Evolutionary conservation across 2,329 filamentous ascomycete genomes (phyloP), one percentile per base, ranked within the genome.

Genomic region (Botryosphaeria dothidea): DNA sequence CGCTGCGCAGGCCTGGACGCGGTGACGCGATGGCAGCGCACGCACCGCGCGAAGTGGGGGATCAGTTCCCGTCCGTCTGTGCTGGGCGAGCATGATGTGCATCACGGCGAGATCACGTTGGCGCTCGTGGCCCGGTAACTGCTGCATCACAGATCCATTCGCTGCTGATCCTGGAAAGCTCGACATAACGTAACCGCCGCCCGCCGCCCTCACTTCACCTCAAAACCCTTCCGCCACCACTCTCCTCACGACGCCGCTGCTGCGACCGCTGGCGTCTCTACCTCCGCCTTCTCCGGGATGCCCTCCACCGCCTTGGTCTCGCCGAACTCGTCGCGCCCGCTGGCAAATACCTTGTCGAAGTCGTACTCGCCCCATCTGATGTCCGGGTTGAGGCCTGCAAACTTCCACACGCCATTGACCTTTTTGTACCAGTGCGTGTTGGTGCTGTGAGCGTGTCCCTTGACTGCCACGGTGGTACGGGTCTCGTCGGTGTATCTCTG

Each of bases 371-470:
- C 78, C 84, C 84, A 86, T 65, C 83, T 71, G 67, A 85, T 84
- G 61, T 84, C 81, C 9, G 84, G 84, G 71, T 76, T 75, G 57
- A 86, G 71, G 2, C 84, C 84, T 0, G 84, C 84, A 76, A 86
- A 86, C 76, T 86, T 86, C 84, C 84, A 86, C 68, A 80, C 82
- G 1, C 84, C 84, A 34, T 86, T 79, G n/a, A 86, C 79, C 77
- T 82, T 85, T 73, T 81, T 81, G 73, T 86, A 87, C 81, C 81
- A 83, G 69, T 85, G 81, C 66, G 75, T 81, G 71, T 84, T 84
- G 69, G 77, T 80, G 67, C 81, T 83, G 74, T 87, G 84, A 4
- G 83, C 83, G 68, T 86, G 84, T n/a, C 84, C 84, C 77, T 85
- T 84, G 69, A 83, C 77, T 2, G 75, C 74, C 23, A 86, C 83